These are phyloP conservation scores for Coemansia sp. DNA, from an alignment of 192 early-diverging fungal genomes.

Conservation along the genomic window DNA sequence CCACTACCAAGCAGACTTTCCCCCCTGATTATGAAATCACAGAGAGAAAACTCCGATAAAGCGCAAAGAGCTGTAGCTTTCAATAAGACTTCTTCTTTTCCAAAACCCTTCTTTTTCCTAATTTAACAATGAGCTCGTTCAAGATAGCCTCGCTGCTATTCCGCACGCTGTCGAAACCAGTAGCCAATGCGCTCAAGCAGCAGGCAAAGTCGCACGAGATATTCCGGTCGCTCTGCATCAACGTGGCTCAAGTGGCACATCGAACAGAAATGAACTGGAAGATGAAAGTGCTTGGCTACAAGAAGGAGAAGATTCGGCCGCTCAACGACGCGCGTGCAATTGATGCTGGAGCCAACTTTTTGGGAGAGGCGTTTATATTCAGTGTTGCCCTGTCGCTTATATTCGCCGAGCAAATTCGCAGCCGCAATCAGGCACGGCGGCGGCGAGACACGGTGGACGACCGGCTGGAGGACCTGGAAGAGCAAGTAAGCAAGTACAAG, in stretches of 20 bases:
- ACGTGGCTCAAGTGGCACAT: slow-evolving; percentile 72
- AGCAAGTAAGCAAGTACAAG: slow-evolving; percentile 29
- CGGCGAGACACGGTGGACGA: slow-evolving; percentile 39
- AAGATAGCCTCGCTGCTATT: slow-evolving; percentile 63
- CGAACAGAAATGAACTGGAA: slow-evolving; percentile 81
- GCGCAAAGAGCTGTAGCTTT: no score
- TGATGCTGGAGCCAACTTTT: slow-evolving; percentile 78
- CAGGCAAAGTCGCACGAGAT: slow-evolving; percentile 57
- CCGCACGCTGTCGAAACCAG: slow-evolving; percentile 65
- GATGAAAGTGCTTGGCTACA: slow-evolving; percentile 77
- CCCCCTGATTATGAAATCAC: no score
- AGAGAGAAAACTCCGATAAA: no score
- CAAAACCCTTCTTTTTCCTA: no score
- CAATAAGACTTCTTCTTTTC: not conserved
- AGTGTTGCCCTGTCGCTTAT: slow-evolving; percentile 70
- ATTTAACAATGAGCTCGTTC: slow-evolving; percentile 56
- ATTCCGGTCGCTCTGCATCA: slow-evolving; percentile 71
- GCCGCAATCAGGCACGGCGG: slow-evolving; percentile 39
- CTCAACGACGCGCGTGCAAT: slow-evolving; percentile 75
- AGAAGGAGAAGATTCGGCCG: slow-evolving; percentile 70
- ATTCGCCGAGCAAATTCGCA: slow-evolving; percentile 67
- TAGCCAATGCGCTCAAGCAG: slow-evolving; percentile 54
- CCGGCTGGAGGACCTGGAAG: slow-evolving; percentile 58
- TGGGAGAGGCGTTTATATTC: slow-evolving; percentile 76
- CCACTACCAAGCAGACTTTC: no score